These are phyloP conservation scores for Tulasnella calospora DNA, from an alignment of 768 basidiomycete species.

Conservation along the genomic window DNA sequence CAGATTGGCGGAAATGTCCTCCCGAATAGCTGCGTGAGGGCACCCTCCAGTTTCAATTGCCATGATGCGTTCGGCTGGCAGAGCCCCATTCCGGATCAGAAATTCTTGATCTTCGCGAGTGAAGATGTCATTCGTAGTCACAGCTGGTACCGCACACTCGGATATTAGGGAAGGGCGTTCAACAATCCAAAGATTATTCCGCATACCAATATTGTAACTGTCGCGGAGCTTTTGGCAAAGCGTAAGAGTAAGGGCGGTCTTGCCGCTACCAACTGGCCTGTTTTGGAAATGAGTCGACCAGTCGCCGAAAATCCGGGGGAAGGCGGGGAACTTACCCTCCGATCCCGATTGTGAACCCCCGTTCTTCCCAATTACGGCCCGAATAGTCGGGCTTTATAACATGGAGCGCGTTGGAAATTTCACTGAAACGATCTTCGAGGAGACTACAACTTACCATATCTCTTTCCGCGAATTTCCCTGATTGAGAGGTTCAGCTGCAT, in stretches of 20 bases:
- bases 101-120: constrained; percentile 98
- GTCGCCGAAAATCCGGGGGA: not conserved
- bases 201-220: constrained; percentile 82
- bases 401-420: no score
- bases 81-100: constrained; percentile 84
- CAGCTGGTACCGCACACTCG: constrained; percentile 49
- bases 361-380: constrained; percentile 76
- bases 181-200: not conserved
- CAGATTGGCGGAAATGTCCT: constrained; percentile 97
- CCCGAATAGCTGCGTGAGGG: constrained; percentile 95
- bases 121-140: constrained; percentile 99
- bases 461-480: constrained; percentile 87
- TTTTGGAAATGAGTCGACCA: not conserved
- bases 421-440: not conserved
- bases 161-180: not conserved
- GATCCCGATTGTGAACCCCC: constrained; percentile 96
- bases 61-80: constrained; percentile 77
- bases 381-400: constrained; percentile 63
- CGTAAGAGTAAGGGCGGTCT: constrained; percentile 89
- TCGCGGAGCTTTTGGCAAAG: constrained; percentile 76
- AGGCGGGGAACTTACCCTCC: constrained; percentile 67
- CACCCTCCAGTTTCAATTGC: constrained; percentile 98
- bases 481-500: not conserved
- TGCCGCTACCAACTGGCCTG: constrained; percentile 96
- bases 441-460: constrained; percentile 47